Evolutionary conservation across 2,329 filamentous ascomycete genomes (phyloP).

Genomic region (Alternaria conjuncta): DNA sequence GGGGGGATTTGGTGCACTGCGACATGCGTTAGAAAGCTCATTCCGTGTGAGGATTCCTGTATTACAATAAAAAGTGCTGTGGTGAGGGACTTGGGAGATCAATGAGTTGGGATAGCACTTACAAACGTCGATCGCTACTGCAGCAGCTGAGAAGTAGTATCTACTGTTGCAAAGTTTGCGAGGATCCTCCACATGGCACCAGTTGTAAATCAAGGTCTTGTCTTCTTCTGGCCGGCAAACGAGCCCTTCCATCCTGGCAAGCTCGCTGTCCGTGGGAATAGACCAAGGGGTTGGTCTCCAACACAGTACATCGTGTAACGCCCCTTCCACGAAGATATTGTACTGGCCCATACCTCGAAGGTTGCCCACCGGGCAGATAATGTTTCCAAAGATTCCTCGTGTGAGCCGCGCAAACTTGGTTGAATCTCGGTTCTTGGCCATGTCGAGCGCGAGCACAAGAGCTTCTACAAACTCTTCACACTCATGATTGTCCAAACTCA

Average conservation of each 20-base stretch:
- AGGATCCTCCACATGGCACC: not conserved
- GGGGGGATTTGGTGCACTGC: too few relatives aligned
- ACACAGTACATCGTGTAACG: not conserved
- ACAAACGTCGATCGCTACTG: not conserved
- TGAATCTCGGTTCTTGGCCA: too few relatives aligned
- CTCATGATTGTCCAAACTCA: not conserved
- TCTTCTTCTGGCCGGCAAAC: not conserved
- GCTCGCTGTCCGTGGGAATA: not conserved
- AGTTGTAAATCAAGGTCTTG: not conserved
- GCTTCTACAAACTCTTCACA: not conserved
- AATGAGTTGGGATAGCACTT: not conserved
- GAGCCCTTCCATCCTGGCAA: not conserved
- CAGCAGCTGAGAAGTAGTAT: not conserved
- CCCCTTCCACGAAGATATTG: not conserved
- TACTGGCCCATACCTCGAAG: too few relatives aligned
- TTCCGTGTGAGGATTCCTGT: too few relatives aligned
- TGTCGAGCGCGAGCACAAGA: not conserved
- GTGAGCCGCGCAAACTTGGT: too few relatives aligned
- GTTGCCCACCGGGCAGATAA: not conserved
- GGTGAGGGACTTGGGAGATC: too few relatives aligned
- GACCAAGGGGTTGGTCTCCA: not conserved
- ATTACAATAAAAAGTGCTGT: too few relatives aligned
- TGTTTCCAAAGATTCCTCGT: not conserved
- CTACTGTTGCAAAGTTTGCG: not conserved
- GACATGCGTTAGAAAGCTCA: too few relatives aligned